A percentile compares a stretch with the other conserved stretches of the same genome.
Conservation (phyloP, 2,329 filamentous ascomycete species). For the Hypoxylon sp. region DNA sequence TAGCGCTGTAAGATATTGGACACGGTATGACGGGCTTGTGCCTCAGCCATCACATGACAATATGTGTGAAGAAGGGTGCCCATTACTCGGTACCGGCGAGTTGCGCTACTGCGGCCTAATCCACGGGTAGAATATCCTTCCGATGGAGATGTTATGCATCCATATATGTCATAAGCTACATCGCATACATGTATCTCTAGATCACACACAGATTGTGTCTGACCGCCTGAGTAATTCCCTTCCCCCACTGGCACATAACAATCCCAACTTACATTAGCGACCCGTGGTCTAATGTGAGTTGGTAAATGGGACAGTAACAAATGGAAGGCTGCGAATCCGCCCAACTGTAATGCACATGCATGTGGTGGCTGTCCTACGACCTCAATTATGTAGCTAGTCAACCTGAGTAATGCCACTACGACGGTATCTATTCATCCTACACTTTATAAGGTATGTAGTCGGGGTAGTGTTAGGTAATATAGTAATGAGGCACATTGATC, state of each 20-base stretch:
- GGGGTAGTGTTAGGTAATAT: constrained; percentile 12
- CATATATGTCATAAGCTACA: constrained; percentile 1
- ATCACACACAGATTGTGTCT: constrained; percentile 4
- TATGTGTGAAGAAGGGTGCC: not conserved
- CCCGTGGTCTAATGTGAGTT: not conserved
- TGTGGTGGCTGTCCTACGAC: constrained; percentile 9
- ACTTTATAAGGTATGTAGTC: constrained; percentile 12
- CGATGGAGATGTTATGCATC: constrained; percentile 3
- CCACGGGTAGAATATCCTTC: constrained; percentile 2
- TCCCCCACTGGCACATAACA: constrained; percentile 1
- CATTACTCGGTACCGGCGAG: not conserved
- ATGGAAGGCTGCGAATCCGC: not conserved
- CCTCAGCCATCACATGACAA: not conserved
- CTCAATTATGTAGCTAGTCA: constrained; percentile 13
- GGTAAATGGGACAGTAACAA: constrained; percentile 13
- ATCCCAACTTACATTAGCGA: constrained; percentile 6
- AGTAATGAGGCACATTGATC: constrained; percentile 9
- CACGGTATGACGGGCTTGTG: not conserved
- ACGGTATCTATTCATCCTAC: constrained; percentile 3
- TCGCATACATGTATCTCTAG: not conserved
- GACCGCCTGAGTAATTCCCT: constrained; percentile 12
- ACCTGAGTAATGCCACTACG: constrained; percentile 21
- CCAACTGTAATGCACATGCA: constrained; percentile 9
- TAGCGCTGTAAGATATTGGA: not conserved
- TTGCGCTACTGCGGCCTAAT: constrained; percentile 3